Conservation (phyloP, 2,329 filamentous ascomycete species). For the Colletotrichum cuscutae region DNA sequence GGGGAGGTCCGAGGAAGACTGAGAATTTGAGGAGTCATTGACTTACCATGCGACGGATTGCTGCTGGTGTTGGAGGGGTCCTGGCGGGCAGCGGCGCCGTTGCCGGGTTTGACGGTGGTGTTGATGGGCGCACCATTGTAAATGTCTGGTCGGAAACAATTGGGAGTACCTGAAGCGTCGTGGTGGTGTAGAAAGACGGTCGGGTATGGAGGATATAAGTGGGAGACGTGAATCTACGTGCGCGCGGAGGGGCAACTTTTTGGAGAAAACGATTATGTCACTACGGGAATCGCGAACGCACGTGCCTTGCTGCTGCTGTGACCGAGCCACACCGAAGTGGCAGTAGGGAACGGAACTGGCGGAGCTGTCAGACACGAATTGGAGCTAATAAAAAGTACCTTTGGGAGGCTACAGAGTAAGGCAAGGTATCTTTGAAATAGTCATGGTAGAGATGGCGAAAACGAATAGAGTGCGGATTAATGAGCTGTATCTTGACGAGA, state of each 20-base stretch:
- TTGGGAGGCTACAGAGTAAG: too few species aligned
- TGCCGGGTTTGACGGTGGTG: constrained; percentile 52
- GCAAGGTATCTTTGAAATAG: neutral
- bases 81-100: constrained; percentile 42
- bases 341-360: neutral
- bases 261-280: constrained; percentile 34
- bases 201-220: neutral
- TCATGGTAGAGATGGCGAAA: neutral
- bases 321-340: constrained; percentile 2
- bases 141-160: neutral
- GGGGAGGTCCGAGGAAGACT: neutral
- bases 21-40: neutral
- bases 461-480: neutral
- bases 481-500: constrained; percentile 11
- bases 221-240: constrained; percentile 4
- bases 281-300: constrained; percentile 32
- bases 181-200: neutral
- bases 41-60: constrained; percentile 65
- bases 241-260: constrained; percentile 26
- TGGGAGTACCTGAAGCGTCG: neutral
- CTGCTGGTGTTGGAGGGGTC: constrained; percentile 65
- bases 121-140: constrained; percentile 58
- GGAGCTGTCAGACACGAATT: neutral
- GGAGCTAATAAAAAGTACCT: neutral
- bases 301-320: constrained; percentile 21